phyloP scores from a whole-genome alignment of 176 grass and related monocot species.

The Eleusine indica region DNA sequence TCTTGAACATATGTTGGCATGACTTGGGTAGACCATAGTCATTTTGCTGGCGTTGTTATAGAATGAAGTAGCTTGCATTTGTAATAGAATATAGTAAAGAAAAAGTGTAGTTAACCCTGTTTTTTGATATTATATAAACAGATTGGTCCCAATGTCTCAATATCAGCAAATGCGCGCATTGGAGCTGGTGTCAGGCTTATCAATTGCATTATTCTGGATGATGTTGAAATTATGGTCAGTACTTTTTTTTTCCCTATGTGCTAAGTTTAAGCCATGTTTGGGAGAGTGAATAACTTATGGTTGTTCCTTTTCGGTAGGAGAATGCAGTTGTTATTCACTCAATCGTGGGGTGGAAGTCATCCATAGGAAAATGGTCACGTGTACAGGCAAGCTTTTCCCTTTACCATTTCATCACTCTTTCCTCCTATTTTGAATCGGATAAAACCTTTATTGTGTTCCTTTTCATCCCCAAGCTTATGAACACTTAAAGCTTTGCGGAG shows the following conservation, averaged over 20 bases:
- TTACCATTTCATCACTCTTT: constrained; percentile 7
- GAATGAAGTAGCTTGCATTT: constrained; percentile 7
- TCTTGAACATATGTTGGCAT: constrained; percentile 25
- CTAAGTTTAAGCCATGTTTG: constrained; percentile 7
- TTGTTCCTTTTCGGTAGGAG: constrained; percentile 55
- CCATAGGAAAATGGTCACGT: constrained; percentile 96
- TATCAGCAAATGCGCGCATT: constrained; percentile 97
- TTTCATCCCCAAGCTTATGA: background rate
- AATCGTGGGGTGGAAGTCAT: constrained; percentile 94
- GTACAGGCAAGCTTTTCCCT: constrained; percentile 77
- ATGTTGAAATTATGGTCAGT: constrained; percentile 98
- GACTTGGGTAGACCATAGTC: constrained; percentile 11
- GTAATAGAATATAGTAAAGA: background rate
- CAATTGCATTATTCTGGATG: constrained; percentile 94
- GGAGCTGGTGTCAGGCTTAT: constrained; percentile 97
- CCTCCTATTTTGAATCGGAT: background rate
- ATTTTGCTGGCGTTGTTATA: background rate
- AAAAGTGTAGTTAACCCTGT: constrained; percentile 22
- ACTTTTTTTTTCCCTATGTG: background rate
- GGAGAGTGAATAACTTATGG: constrained; percentile 25
- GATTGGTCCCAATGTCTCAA: constrained; percentile 99
- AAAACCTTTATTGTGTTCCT: background rate
- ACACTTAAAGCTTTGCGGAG: background rate
- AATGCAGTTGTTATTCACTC: constrained; percentile 99
- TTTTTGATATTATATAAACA: constrained; percentile 36